Evolutionary conservation across 1,284 basidiomycete species (phyloP), one percentile per base, ranked within the genome.

Genomic region (Cerioporus squamosus): DNA sequence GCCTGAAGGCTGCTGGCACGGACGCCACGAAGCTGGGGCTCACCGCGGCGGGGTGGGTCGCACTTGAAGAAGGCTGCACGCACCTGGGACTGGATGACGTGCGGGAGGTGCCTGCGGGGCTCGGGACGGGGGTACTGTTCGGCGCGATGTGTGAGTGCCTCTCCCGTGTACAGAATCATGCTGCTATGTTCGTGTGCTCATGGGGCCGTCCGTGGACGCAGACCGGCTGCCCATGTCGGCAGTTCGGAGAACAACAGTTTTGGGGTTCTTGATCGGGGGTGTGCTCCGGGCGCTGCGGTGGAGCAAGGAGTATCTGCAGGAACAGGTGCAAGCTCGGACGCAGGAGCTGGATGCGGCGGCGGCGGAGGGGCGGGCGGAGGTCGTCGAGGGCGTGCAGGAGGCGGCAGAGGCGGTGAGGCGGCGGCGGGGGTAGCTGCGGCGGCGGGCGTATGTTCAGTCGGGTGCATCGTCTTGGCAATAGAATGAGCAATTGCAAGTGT

Each of bases 11-110:
- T 23, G 93, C 84, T 2, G 85, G 83, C 1, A 61, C 66, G 57
- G 83, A 91, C 48, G 88, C 83, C 2, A 64, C 73, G 48, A 81
- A 79, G 67, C 74, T 94, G 26, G 86, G 82, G 0, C 68, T 73
- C 15, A 76, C 85, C 43, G 87, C 81, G 43, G 62, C 81, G 39
- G 82, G 81, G 26, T 93, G 87, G 82, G 88, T 89, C 6, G 82
- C 79, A 44, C 72, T 86, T n/a, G 89, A 92, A 74, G 86, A 89
- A 64, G 85, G 79, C 7, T 62, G 87, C 66, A 70, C 77, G 45
- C 72, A 77, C 51, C 62, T 79, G 72, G 33, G 73, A 18, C 81
- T 77, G 76, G 78, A 77, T 6, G 76, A 81, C 54, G 72, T 75
- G 50, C 81, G 78, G 61, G 86, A 90, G 66, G 66, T 87, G 22